Evolutionary conservation across 1,139 yeast species (phyloP).

Genomic region (Hemisphaericaspora xylanilytica): DNA sequence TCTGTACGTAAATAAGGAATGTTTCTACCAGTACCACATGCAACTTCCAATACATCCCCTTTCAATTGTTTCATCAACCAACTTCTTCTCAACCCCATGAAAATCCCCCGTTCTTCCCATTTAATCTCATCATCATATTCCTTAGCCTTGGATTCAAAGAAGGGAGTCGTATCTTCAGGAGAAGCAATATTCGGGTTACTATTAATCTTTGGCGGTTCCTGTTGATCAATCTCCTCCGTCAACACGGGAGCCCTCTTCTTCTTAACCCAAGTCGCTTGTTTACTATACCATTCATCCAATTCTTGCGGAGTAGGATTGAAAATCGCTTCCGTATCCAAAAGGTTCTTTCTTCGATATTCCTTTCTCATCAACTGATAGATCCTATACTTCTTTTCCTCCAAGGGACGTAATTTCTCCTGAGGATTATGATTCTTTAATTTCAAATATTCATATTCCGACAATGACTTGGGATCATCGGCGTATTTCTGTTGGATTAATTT

Average conservation of each 20-base stretch:
- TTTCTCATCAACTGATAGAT: slow-evolving; percentile 54
- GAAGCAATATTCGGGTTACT: slow-evolving; percentile 51
- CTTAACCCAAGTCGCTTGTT: slow-evolving; percentile 30
- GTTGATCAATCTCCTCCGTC: slow-evolving; percentile 17
- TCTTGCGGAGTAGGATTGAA: slow-evolving; percentile 55
- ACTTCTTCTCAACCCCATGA: slow-evolving; percentile 79
- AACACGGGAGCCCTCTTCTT: slow-evolving; percentile 26
- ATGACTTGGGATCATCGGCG: slow-evolving; percentile 32
- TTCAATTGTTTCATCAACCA: slow-evolving; percentile 76
- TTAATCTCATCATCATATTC: slow-evolving; percentile 81
- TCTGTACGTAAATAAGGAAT: slow-evolving; percentile 67
- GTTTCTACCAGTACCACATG: slow-evolving; percentile 96
- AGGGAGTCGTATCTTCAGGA: slow-evolving; percentile 77
- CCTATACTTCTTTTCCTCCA: slow-evolving; percentile 53
- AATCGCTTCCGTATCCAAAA: slow-evolving; percentile 41
- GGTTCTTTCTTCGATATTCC: slow-evolving; percentile 47
- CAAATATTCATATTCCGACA: slow-evolving; percentile 62
- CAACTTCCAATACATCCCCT: slow-evolving; percentile 91
- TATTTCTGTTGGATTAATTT: slow-evolving; percentile 44
- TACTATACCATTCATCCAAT: slow-evolving; percentile 46
- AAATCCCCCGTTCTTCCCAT: slow-evolving; percentile 80
- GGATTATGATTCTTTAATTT: slow-evolving; percentile 54
- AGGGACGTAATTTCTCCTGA: slow-evolving; percentile 48
- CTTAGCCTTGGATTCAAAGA: slow-evolving; percentile 75
- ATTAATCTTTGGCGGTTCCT: slow-evolving; percentile 10